Percentiles rank a stretch among this genome's conserved stretches.
These are phyloP conservation scores for Wallacemonas rigidus DNA, from an alignment of 208 protist genomes.

Conservation along the genomic window DNA sequence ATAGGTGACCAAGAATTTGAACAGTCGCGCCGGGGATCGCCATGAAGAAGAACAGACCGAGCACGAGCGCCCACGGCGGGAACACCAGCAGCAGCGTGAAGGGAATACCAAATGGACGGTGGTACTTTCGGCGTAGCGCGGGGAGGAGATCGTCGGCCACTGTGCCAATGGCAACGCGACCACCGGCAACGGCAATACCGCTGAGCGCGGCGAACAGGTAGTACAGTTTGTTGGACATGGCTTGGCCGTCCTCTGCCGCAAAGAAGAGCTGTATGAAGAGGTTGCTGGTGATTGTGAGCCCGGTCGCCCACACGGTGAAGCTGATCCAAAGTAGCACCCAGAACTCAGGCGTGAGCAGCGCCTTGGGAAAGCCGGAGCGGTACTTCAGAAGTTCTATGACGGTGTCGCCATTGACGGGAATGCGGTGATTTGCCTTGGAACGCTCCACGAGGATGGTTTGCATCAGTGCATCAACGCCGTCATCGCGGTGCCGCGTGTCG, in stretches of 20 bases:
- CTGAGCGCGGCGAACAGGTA: conserved; percentile 53
- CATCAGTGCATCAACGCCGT: neutral
- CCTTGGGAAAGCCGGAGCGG: conserved; percentile 44
- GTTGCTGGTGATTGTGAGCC: conserved; percentile 48
- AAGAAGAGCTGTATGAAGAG: conserved; percentile 56
- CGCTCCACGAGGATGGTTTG: neutral
- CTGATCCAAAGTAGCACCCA: conserved; percentile 58
- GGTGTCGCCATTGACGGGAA: conserved; percentile 41
- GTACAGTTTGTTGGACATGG: conserved; percentile 48
- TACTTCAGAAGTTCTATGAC: conserved; percentile 51
- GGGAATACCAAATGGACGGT: conserved; percentile 17
- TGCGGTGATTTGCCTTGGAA: conserved; percentile 4
- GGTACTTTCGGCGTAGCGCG: conserved; percentile 21
- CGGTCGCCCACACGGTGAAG: conserved; percentile 50
- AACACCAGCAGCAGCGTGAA: conserved; percentile 38
- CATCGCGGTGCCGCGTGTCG: neutral
- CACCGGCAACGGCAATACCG: conserved; percentile 40
- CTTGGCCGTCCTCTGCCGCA: conserved; percentile 20
- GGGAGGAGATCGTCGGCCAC: conserved; percentile 39
- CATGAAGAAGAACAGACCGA: conserved; percentile 47
- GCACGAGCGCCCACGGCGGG: conserved; percentile 32
- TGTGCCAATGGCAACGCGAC: conserved; percentile 42
- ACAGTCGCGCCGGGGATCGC: conserved; percentile 38
- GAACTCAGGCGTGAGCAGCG: conserved; percentile 30
- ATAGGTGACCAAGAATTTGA: conserved; percentile 31